A percentile compares a stretch with the other conserved stretches of the same genome.
Evolutionary conservation across 1,284 basidiomycete species (phyloP).

Genomic region (Pascua sp.): DNA sequence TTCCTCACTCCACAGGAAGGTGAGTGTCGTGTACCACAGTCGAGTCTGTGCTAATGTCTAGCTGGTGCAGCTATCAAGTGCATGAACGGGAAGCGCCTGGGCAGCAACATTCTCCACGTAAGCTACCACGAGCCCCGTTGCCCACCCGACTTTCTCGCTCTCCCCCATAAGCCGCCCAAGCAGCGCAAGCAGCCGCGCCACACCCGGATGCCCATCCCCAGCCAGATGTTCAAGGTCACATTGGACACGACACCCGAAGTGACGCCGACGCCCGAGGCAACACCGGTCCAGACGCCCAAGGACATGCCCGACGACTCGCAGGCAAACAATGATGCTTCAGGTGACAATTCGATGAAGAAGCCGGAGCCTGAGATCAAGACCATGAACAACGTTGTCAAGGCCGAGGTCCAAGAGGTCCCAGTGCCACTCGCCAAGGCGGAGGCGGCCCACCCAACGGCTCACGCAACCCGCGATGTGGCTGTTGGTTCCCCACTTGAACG

Average conservation of each 20-base stretch:
- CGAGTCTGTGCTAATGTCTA: constrained; percentile 5
- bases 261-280: not conserved
- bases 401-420: no score
- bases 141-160: not conserved
- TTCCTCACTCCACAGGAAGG: constrained; percentile 80
- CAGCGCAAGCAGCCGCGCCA: no score
- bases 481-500: no score
- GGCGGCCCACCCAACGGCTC: no score
- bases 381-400: no score
- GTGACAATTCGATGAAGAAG: no score
- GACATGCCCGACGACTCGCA: not conserved
- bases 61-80: constrained; percentile 26
- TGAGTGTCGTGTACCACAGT: constrained; percentile 37
- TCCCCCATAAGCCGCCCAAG: not conserved
- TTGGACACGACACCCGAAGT: not conserved
- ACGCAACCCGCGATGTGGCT: no score
- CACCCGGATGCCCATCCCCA: not conserved
- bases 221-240: not conserved
- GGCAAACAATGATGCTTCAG: not conserved
- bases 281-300: not conserved
- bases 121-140: constrained; percentile 33
- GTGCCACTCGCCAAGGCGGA: no score
- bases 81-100: constrained; percentile 30
- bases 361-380: no score
- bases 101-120: constrained; percentile 25